Base-by-base conservation (phyloP, 2,329 filamentous ascomycete species). In the Fusarium subglutinans region DNA sequence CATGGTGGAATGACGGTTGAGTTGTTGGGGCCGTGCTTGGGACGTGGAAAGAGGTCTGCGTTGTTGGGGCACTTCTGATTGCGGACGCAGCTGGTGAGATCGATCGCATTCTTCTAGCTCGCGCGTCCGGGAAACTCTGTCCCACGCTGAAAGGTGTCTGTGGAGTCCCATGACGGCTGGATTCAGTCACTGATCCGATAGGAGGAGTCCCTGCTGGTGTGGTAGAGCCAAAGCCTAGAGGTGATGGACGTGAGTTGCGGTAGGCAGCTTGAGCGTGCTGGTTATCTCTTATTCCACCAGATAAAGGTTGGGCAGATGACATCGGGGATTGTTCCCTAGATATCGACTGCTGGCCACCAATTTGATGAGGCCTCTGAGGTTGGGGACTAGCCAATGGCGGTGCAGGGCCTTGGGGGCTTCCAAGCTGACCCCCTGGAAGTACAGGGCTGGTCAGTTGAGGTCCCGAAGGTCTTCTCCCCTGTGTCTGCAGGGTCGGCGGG, bases 381-480 rank as follows among this genome's bases (percentile, higher is more conserved):
- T 73, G 73, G 40, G 73, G 73, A 40, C 73, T 75, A 14, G 66
- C 73, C 41, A 75, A 63, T 22, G 53, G 53, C 14, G 70, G 70
- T 12, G 37, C 44, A 40, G 64, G 24, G 47, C 55, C 22, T 15
- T 56, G 69, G 9, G 57, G 22, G 30, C 41, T 56, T 15, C 47
- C 38, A 38, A 66, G 47, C 30, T 54, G 61, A n/a, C 61, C 51
- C 26, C 61, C 69, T 28, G 66, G 65, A 51, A 69, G 57, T 44
- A 62, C 64, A 35, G 72, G 72, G 28, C 56, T 66, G 20, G 55
- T 60, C 37, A 62, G 26, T 20, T 65, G 69, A 38, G 72, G 45
- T 12, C 47, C 56, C 13, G 72, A 73, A 18, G 65, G 43, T n/a
- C 61, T 51, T 30, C 64, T 53, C 14, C 44, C 69, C 28, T 73